A percentile compares a stretch with the other conserved stretches of the same genome.
Evolutionary conservation across 176 grass and related monocot species (phyloP).

Genomic region (Elaeis guineensis): DNA sequence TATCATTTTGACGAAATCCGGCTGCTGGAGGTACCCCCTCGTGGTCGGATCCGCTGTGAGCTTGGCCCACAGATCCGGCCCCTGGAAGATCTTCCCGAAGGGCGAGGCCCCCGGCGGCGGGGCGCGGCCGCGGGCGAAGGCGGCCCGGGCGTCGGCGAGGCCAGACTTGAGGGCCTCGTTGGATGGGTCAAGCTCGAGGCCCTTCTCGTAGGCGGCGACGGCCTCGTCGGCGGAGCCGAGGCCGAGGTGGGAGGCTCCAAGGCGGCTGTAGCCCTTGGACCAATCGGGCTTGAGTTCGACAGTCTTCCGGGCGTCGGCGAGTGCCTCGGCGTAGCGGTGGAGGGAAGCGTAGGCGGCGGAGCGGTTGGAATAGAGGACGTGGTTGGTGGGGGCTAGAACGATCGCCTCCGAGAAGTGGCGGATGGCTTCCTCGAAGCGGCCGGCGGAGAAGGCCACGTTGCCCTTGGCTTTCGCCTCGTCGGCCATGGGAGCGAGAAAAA

Average conservation of each 20-base stretch:
- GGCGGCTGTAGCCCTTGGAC: conserved; percentile 94
- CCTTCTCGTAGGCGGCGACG: conserved; percentile 67
- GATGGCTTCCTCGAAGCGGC: conserved; percentile 44
- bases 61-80: conserved; percentile 89
- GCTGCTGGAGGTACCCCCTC: conserved; percentile 69
- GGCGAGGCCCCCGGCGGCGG: conserved; percentile 26
- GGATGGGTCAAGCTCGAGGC: conserved; percentile 61
- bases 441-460: conserved; percentile 50
- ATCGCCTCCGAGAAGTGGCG: conserved; percentile 46
- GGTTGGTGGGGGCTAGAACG: conserved; percentile 39
- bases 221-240: conserved; percentile 51
- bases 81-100: conserved; percentile 80
- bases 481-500: conserved; percentile 12
- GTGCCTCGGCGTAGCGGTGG: conserved; percentile 77
- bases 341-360: conserved; percentile 86
- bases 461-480: conserved; percentile 62
- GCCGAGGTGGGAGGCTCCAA: conserved; percentile 79
- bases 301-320: conserved; percentile 75
- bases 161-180: conserved; percentile 73
- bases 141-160: conserved; percentile 56
- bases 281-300: conserved; percentile 87
- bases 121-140: conserved; percentile 26
- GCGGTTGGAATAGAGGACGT: conserved; percentile 94
- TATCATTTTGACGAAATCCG: conserved; percentile 84
- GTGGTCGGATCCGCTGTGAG: conserved; percentile 66